Evolutionary conservation across 2,329 filamentous ascomycete genomes (phyloP).

Genomic region (Apiospora phragmitis): DNA sequence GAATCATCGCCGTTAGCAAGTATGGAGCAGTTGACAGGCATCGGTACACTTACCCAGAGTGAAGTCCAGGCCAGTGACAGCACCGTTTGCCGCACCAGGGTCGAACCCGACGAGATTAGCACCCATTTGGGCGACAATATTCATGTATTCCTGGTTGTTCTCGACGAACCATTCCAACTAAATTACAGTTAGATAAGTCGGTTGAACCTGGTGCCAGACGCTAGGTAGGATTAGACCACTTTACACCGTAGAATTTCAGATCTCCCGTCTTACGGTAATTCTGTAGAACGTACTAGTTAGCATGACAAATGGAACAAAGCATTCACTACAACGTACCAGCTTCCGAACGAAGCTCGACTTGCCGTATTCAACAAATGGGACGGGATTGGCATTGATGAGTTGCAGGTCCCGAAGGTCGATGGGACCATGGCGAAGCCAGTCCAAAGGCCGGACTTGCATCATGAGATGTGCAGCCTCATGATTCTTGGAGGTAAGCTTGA

Average conservation of each 20-base stretch:
- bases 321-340: not conserved
- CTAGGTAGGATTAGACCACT: not conserved
- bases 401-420: conserved; percentile 11
- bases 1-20: not conserved
- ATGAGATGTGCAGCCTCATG: not conserved
- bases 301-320: not conserved
- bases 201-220: not conserved
- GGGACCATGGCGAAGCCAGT: conserved; percentile 12
- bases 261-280: not conserved
- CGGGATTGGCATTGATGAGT: conserved; percentile 8
- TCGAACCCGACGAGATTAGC: conserved; percentile 9
- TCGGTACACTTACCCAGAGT: not conserved
- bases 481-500: not conserved
- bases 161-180: conserved; percentile 15
- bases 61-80: not conserved
- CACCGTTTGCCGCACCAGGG: not conserved
- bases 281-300: not conserved
- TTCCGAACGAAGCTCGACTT: not conserved
- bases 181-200: not conserved
- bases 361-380: conserved; percentile 11
- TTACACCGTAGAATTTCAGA: not conserved
- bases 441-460: conserved; percentile 6
- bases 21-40: not conserved
- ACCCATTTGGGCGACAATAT: conserved; percentile 14
- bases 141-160: conserved; percentile 15